Percentiles rank a stretch among this genome's conserved stretches.
These are phyloP conservation scores for Aspergillus niger DNA, from an alignment of 2,329 filamentous ascomycete genomes.

Conservation along the genomic window DNA sequence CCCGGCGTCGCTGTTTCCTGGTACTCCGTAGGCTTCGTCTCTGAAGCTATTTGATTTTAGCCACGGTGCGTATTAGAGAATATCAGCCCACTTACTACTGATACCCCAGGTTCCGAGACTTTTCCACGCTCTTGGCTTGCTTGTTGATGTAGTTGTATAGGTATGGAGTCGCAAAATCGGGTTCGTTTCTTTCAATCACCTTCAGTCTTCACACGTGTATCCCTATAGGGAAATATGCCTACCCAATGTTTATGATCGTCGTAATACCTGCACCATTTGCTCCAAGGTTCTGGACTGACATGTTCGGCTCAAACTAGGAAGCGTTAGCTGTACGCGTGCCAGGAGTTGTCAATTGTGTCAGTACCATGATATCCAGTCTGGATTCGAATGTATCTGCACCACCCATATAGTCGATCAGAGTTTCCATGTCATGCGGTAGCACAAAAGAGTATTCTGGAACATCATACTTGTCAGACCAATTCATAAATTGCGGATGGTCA, in stretches of 20 bases:
- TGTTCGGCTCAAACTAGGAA: conserved; percentile 46
- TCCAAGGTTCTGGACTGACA: conserved; percentile 32
- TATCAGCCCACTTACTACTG: conserved; percentile 42
- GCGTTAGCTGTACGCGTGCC: not conserved
- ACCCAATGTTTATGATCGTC: conserved; percentile 60
- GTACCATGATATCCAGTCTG: conserved; percentile 59
- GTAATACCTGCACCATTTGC: conserved; percentile 36
- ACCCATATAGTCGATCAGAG: conserved; percentile 57
- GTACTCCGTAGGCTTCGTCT: conserved; percentile 58
- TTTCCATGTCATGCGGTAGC: conserved; percentile 64
- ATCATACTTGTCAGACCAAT: not conserved
- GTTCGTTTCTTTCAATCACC: conserved; percentile 59
- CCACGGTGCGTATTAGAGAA: not conserved
- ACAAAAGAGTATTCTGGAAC: conserved; percentile 62
- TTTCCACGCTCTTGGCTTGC: conserved; percentile 64
- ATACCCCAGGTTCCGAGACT: conserved; percentile 60
- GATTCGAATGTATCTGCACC: conserved; percentile 57
- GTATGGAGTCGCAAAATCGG: conserved; percentile 67
- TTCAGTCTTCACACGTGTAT: not conserved
- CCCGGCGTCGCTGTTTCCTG: conserved; percentile 69
- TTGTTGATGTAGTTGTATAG: conserved; percentile 69
- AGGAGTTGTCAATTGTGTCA: not conserved
- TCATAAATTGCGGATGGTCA: not conserved
- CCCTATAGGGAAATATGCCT: not conserved
- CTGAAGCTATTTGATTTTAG: conserved; percentile 48